Conservation (phyloP, 2,329 filamentous ascomycete genomes). For the Aspergillus flavus region DNA sequence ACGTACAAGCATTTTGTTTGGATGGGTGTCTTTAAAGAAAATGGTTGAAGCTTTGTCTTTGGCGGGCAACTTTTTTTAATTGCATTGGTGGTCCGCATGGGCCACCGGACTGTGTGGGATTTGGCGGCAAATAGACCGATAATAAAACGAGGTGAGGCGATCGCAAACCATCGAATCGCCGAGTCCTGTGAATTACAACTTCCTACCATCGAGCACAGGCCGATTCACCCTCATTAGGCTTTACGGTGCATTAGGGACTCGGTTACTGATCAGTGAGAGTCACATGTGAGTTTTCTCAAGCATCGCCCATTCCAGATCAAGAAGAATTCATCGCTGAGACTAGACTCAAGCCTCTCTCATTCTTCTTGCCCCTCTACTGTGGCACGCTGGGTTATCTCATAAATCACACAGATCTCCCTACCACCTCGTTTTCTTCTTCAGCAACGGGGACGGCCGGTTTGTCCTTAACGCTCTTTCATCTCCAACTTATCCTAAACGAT, state of each 20-base stretch:
- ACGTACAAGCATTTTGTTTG: conserved; percentile 37
- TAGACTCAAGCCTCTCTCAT: conserved; percentile 20
- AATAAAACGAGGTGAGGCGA: conserved; percentile 24
- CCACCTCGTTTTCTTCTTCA: conserved; percentile 1
- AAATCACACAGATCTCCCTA: conserved; percentile 18
- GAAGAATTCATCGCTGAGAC: conserved; percentile 16
- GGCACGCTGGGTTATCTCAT: conserved; percentile 27
- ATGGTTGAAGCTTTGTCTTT: conserved; percentile 12
- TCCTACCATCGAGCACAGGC: conserved; percentile 17
- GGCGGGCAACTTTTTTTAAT: conserved; percentile 42
- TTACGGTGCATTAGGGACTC: conserved; percentile 26
- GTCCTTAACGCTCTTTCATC: conserved; percentile 31
- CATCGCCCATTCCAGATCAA: background rate
- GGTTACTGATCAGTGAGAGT: conserved; percentile 11
- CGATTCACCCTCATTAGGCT: conserved; percentile 26
- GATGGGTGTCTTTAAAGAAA: conserved; percentile 8
- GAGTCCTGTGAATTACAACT: conserved; percentile 17
- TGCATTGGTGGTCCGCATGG: conserved; percentile 29
- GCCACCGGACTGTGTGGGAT: conserved; percentile 36
- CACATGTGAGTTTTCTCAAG: conserved; percentile 19
- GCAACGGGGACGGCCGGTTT: conserved; percentile 26
- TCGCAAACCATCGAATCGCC: conserved; percentile 21
- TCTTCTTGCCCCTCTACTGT: conserved; percentile 36
- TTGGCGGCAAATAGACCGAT: conserved; percentile 27
- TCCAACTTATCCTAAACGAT: background rate